Percentiles rank a stretch among this genome's conserved stretches.
Conservation (phyloP, 805 yeast species). For the Ogataea glucozyma region DNA sequence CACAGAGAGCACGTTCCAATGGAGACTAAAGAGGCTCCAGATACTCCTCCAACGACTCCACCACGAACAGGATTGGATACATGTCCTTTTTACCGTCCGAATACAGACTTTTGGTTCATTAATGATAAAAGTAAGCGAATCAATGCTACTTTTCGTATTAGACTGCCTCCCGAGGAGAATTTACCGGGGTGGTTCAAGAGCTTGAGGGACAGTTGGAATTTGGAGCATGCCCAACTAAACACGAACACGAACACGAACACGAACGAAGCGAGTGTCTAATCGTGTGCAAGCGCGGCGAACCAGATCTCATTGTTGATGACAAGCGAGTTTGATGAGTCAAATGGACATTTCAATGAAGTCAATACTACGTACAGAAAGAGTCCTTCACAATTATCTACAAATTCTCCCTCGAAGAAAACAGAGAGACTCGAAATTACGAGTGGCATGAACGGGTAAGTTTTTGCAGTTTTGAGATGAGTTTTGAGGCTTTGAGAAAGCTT, state of each 20-base stretch:
- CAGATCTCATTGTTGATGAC: too few relatives aligned
- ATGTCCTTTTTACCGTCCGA: slow-evolving; percentile 37
- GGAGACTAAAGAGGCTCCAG: background rate
- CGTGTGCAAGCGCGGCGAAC: too few relatives aligned
- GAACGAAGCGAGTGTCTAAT: background rate
- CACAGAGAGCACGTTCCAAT: slow-evolving; percentile 28
- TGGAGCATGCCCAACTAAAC: slow-evolving; percentile 17
- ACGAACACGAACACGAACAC: too few relatives aligned
- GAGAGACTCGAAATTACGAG: too few relatives aligned
- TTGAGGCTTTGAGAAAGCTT: too few relatives aligned
- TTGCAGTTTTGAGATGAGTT: too few relatives aligned
- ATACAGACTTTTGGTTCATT: slow-evolving; percentile 28
- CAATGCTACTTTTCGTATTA: slow-evolving; percentile 39
- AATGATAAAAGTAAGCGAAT: slow-evolving; percentile 39
- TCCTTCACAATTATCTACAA: too few relatives aligned
- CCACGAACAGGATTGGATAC: slow-evolving; percentile 3
- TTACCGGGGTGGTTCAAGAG: slow-evolving; percentile 76
- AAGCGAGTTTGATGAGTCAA: too few relatives aligned
- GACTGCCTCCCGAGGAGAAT: slow-evolving; percentile 59
- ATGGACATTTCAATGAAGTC: too few relatives aligned
- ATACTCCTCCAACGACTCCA: slow-evolving; percentile 18
- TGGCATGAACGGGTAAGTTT: too few relatives aligned
- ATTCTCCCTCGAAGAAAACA: too few relatives aligned
- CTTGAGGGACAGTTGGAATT: slow-evolving; percentile 69
- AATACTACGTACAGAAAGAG: too few relatives aligned